Base-by-base conservation (phyloP, 148 eudicot species). In the Diospyros lotus region DNA sequence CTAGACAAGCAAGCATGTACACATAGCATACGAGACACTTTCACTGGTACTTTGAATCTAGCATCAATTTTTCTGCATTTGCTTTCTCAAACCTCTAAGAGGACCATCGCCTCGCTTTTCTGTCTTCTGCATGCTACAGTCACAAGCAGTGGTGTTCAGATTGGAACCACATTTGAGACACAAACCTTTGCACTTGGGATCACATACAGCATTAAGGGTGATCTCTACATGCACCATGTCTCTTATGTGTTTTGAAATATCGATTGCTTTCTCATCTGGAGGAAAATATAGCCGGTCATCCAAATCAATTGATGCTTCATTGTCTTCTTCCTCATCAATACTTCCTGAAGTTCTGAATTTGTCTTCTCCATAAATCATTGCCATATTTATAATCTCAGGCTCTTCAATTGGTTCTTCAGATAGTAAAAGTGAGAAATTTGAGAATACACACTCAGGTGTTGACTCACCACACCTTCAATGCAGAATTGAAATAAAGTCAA, bases 221-320 rank as follows among this genome's bases (percentile, higher is more conserved):
- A 92, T 92, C 85, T 95, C 96, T 1, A 95, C 60, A 75, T 95
- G 98, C 81, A 95, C 74, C 79, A 88, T 74, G 86, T 95, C 98
- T 83, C 98, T 87, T 38, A 92, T 80, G 17, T 84, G 88, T 86
- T 95, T 95, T 38, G 98, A 95, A 73, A 95, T 92, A 85, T 95
- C 97, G 8, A 95, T 86, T 68, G 76, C 77, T 76, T 86, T 92
- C 46, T 83, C 80, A 64, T 85, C 86, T 0, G 79, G 79, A 6
- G 97, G 98, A 67, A 95, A 95, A 81, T 90, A 81, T 39, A 95
- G 77, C 74, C 86, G 81, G 74, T 95, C 97, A 40, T 95, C 98
- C n/a, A 83, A 60, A 79, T 92, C 92, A 54, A 92, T 85, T 0
- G 67, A 81, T 40, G 73, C 85, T 2, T 89, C 93, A 62, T 84